Evolutionary conservation across 495 filamentous ascomycete genomes (phyloP), one percentile per base, ranked within the genome.

Genomic region (Lepidopterella palustris): DNA sequence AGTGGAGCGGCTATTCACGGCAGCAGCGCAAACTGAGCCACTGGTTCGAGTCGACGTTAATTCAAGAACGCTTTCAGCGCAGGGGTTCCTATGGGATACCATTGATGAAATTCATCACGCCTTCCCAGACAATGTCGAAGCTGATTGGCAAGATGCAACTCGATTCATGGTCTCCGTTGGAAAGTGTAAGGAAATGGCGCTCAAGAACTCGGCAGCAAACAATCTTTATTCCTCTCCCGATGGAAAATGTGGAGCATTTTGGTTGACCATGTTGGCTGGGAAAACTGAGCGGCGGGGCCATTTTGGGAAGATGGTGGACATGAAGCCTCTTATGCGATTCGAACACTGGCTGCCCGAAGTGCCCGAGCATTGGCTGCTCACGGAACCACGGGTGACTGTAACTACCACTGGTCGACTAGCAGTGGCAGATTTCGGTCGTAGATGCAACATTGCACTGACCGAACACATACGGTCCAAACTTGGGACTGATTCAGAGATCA

Each of bases 61-160:
- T n/a, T n/a, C n/a, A n/a, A n/a, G 51, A 53, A 53, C 51, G 25
- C 51, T 53, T 53, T 5, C 51, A 6, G 32, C 32, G 32, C 32
- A 39, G 6, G 32, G 32, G 8, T 39, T 39, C 15, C 6, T 39
- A 8, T 39, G 32, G 32, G 32, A 39, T 15, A 39, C 8, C 15
- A 39, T 39, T 6, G 15, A 39, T 8, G 15, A 8, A 39, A 8
- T 39, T 8, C 6, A 15, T 39, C 8, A 39, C 15, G 8, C 32
- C 8, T 39, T 39, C 25, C 51, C 51, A 31, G 10, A 5, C 10
- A 28, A 31, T 20, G 51, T 53, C 51, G 25, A 28, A 10, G 25
- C 10, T 31, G 11, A 53, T 26, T 53, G 51, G 51, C 51, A 53
- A 53, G 25, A 53, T 53, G 51, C 51, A 11, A 53, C 51, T n/a